Base-by-base conservation (phyloP, 176 grass and related monocot genomes). In the Carex cristatella region DNA sequence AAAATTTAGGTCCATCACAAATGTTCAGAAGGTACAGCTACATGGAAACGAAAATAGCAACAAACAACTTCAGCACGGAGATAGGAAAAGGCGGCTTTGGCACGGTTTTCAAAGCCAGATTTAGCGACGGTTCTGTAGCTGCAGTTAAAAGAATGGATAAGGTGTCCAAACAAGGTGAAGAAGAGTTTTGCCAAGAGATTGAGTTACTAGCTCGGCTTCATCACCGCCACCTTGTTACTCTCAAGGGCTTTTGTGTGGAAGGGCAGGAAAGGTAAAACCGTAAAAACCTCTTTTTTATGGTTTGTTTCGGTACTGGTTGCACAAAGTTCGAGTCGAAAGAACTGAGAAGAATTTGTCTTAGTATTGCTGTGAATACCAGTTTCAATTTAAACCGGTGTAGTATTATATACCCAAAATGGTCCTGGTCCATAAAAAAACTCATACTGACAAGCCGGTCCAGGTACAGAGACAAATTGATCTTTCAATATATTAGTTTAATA, bases 41-140 rank as follows among this genome's bases (percentile, higher is more conserved):
- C 80, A 92, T 85, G 76, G 96, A 95, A 81, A 95, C 89, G 58
- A 90, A 80, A 31, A 91, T 89, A 69, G 93, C 93, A 54, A 95
- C 96, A 2, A 66, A 92, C 46, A 91, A 89, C 84, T 99, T 99
- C 85, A 90, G 85, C 81, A 94, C 88, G 32, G 88, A 90, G 38
- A 92, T 99, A 86, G 96, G 96, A 79, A 99, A 91, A 92, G 96
- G 96, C 32, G 96, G 96, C 44, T 99, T 99, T 85, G 96, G 96
- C 77, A 99, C 96, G 48, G 96, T 99, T 81, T 99, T 84, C 57
- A 94, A 89, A 86, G 96, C 96, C 82, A 86, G 86, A 49, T 94
- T 95, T 82, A 88, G 71, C 75, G 93, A 95, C 83, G 91, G 96
- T 68, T 89, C 93, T 69, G 37, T 94, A 61, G 83, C 65, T 12